These are phyloP conservation scores for Linnemannia hyalina DNA, from an alignment of 192 early-diverging fungal genomes.

Conservation along the genomic window DNA sequence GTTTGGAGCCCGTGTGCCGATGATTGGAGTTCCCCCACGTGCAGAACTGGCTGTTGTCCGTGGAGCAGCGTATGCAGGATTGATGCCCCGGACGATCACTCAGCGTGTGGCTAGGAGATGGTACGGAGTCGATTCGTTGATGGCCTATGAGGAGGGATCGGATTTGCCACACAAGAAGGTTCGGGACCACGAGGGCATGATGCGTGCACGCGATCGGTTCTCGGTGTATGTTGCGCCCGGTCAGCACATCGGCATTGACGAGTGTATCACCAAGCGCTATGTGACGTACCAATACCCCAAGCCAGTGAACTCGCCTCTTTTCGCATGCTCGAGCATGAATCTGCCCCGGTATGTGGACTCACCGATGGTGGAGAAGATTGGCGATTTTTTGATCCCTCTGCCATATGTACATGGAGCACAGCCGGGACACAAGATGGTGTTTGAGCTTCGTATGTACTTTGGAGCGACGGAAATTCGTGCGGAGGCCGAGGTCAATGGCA, in stretches of 20 bases:
- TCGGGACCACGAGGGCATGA: conserved; percentile 49
- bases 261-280: conserved; percentile 51
- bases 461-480: conserved; percentile 63
- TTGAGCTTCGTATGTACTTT: conserved; percentile 63
- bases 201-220: conserved; percentile 62
- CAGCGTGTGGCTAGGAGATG: conserved; percentile 64
- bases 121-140: conserved; percentile 66
- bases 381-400: conserved; percentile 51
- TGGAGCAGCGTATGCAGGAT: conserved; percentile 66
- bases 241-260: conserved; percentile 54
- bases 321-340: conserved; percentile 40
- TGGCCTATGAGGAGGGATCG: conserved; percentile 60
- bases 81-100: conserved; percentile 63
- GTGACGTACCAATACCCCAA: conserved; percentile 56
- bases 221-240: conserved; percentile 62
- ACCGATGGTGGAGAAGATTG: conserved; percentile 50
- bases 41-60: conserved; percentile 67
- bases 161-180: conserved; percentile 58
- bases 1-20: conserved; percentile 58
- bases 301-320: conserved; percentile 50
- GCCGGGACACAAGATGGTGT: conserved; percentile 41
- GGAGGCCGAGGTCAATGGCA: conserved; percentile 64
- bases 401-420: conserved; percentile 49
- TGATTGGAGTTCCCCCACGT: conserved; percentile 65
- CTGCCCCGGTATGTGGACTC: conserved; percentile 47